Evolutionary conservation across 208 protist genomes (phyloP).

Genomic region (Trypanosoma lewisi): DNA sequence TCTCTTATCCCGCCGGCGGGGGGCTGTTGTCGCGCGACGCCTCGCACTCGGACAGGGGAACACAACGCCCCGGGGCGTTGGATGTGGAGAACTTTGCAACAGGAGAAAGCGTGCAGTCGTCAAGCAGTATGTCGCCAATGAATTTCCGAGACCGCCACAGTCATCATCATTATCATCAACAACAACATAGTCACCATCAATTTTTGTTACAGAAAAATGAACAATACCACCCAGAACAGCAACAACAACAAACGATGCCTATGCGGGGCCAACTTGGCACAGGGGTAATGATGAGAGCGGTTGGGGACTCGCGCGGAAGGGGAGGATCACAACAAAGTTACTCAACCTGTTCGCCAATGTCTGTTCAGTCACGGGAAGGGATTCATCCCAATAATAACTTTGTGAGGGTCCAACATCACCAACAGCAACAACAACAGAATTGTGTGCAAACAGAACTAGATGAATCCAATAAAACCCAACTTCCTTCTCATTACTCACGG

Average conservation of each 20-base stretch:
- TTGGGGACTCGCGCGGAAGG: background rate
- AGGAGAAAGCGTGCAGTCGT: background rate
- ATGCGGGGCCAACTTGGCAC: background rate
- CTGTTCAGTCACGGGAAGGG: background rate
- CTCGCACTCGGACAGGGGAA: background rate
- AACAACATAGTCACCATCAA: background rate
- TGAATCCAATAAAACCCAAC: background rate
- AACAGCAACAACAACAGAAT: constrained; percentile 22
- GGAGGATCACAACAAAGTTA: background rate
- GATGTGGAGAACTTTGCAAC: background rate
- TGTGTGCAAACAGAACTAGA: background rate
- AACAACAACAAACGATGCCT: background rate
- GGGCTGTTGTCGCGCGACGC: background rate
- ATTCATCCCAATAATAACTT: background rate
- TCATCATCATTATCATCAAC: background rate
- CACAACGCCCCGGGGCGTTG: background rate
- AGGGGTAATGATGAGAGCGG: background rate
- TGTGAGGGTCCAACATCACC: background rate
- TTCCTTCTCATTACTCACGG: background rate
- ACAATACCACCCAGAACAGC: background rate
- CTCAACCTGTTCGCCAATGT: background rate
- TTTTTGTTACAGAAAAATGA: background rate
- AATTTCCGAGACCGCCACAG: background rate
- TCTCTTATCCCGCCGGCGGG: background rate
- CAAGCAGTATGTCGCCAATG: background rate